Percentiles rank a stretch among this genome's conserved stretches.
Conservation (phyloP, 805 yeast genomes). For the Starmerella gropengiesseri region DNA sequence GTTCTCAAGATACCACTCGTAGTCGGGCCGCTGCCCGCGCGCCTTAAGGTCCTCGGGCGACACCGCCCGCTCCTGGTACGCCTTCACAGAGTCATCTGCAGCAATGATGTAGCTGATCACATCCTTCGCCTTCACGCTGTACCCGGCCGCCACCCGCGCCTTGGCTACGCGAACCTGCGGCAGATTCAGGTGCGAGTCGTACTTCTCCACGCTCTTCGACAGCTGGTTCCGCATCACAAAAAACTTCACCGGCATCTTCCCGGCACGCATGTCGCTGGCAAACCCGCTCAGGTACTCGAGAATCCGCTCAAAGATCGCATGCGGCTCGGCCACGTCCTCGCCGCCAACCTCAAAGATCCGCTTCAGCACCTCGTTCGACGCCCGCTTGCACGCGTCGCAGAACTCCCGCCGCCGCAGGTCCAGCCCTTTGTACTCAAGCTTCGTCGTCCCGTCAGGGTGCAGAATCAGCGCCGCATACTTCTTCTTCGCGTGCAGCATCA, state of each 20-base stretch:
- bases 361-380: conserved; percentile 63
- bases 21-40: conserved; percentile 53
- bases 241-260: conserved; percentile 54
- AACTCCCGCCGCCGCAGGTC: conserved; percentile 96
- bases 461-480: conserved; percentile 77
- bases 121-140: conserved; percentile 75
- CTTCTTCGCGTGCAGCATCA: conserved; percentile 86
- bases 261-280: conserved; percentile 44
- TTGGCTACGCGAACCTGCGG: conserved; percentile 85
- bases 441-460: conserved; percentile 46
- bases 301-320: conserved; percentile 12
- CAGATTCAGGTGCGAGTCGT: conserved; percentile 42
- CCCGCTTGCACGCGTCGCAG: conserved; percentile 84
- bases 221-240: conserved; percentile 75
- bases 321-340: conserved; percentile 43
- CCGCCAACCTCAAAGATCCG: conserved; percentile 28
- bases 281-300: conserved; percentile 47
- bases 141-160: conserved; percentile 69
- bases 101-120: conserved; percentile 82
- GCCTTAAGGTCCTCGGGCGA: conserved; percentile 60
- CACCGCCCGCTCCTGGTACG: conserved; percentile 72
- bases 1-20: conserved; percentile 68
- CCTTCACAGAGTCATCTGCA: conserved; percentile 30
- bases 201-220: conserved; percentile 78
- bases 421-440: conserved; percentile 84